Evolutionary conservation across 768 basidiomycete genomes (phyloP), one percentile per base, ranked within the genome.

Genomic region (Boletus sp.): DNA sequence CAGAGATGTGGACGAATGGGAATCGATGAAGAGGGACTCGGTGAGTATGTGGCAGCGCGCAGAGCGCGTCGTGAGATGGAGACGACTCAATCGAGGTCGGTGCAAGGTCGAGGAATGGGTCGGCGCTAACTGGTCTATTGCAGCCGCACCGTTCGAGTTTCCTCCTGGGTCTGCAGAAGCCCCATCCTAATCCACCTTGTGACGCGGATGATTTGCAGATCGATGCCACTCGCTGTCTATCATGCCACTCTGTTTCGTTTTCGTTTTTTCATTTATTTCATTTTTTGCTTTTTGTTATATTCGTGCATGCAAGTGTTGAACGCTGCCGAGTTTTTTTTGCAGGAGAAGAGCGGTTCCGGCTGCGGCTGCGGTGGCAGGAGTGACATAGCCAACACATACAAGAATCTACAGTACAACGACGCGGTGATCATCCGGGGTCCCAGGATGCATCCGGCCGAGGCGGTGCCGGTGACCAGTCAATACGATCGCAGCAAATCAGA

Each of bases 21-120:
- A 53, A 33, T 14, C 5, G 23, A 53, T 63, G 50, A 25, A 54
- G 19, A 44, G 40, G 33, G 61, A 50, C 8, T 27, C 40, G 3
- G 32, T 30, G 51, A 48, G 51, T 4, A 58, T 61, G 50, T 64
- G 63, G 62, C 11, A 61, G 7, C 51, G 59, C 8, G 60, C 54
- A 5, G 53, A 55, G 11, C 9, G 17, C 7, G 39, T 60, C 27
- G 51, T 64, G 29, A 38, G 39, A 23, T 64, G 63, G 63, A 48
- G 59, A 30, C 23, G 15, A 21, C 47, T 25, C 25, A 41, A 32
- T 41, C 39, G 13, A 55, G 58, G 62, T 64, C 1, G 4, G 58
- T 57, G 21, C 29, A 10, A 14, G 15, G 8, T 32, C 6, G 10
- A 10, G n/a, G 30, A 8, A 13, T 14, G n/a, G 7, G 19, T 34